phyloP scores from a whole-genome alignment of 2,329 filamentous ascomycete species.

The Esteya vermicola region DNA sequence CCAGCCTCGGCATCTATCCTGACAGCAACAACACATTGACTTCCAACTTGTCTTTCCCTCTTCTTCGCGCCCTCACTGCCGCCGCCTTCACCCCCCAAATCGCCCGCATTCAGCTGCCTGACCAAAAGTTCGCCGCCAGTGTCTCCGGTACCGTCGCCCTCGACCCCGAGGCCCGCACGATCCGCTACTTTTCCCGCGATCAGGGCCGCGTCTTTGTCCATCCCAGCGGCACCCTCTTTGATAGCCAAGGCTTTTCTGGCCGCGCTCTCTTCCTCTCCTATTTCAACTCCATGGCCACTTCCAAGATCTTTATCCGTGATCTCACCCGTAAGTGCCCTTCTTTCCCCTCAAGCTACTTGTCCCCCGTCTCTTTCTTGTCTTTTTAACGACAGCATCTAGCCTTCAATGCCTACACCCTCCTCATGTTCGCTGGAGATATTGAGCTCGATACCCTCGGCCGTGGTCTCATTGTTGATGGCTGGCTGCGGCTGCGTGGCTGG shows the following conservation, averaged over 20 bases:
- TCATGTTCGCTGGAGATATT: conserved; percentile 81
- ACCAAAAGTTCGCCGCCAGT: conserved; percentile 85
- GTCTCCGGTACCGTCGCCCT: conserved; percentile 82
- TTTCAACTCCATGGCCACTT: conserved; percentile 83
- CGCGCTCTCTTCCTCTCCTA: conserved; percentile 72
- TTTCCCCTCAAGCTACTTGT: conserved; percentile 73
- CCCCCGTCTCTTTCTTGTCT: conserved; percentile 82
- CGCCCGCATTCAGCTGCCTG: conserved; percentile 81
- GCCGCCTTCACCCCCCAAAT: conserved; percentile 74
- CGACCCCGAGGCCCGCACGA: conserved; percentile 80
- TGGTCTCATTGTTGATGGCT: conserved; percentile 81
- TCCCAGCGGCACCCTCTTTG: conserved; percentile 76
- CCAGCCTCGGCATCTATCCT: conserved; percentile 67
- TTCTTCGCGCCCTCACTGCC: conserved; percentile 57
- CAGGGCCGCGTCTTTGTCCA: conserved; percentile 86
- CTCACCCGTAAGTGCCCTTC: conserved; percentile 66
- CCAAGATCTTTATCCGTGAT: conserved; percentile 83
- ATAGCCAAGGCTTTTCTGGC: conserved; percentile 61
- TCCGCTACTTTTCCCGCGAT: conserved; percentile 84
- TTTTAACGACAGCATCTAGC: conserved; percentile 70
- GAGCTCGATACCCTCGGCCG: conserved; percentile 76
- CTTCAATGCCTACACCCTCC: conserved; percentile 76
- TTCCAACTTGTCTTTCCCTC: conserved; percentile 25
- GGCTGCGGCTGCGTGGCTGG: conserved; percentile 79
- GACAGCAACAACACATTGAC: conserved; percentile 10